These are phyloP conservation scores for Royoungia palumana DNA, from an alignment of 768 basidiomycete genomes.

Conservation along the genomic window DNA sequence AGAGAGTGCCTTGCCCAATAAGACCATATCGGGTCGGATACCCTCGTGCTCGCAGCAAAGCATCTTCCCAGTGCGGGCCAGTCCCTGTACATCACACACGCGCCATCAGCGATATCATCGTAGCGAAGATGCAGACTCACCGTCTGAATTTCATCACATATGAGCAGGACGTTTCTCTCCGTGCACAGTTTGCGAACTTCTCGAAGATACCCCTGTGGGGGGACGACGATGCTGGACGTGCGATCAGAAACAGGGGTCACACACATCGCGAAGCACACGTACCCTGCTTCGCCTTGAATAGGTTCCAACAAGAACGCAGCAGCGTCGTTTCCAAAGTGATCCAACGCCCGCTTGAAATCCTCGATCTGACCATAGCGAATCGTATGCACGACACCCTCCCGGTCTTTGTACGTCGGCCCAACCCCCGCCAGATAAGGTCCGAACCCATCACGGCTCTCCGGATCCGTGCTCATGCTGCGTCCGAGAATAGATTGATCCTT, in stretches of 20 bases:
- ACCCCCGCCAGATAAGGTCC: slow-evolving; percentile 88
- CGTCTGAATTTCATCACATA: slow-evolving; percentile 98
- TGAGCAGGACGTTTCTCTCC: slow-evolving; percentile 90
- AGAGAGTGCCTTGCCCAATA: slow-evolving; percentile 94
- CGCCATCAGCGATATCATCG: background rate
- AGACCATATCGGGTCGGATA: slow-evolving; percentile 86
- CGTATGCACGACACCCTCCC: slow-evolving; percentile 41
- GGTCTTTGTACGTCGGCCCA: slow-evolving; percentile 71
- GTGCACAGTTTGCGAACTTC: slow-evolving; percentile 81
- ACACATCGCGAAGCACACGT: slow-evolving; percentile 26
- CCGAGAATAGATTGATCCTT: slow-evolving; percentile 10
- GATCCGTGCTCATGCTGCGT: slow-evolving; percentile 88
- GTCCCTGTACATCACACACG: too few species aligned
- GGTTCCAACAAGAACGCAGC: slow-evolving; percentile 97
- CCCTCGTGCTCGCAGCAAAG: slow-evolving; percentile 85
- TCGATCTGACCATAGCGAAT: slow-evolving; percentile 84
- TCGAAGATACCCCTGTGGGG: slow-evolving; percentile 80
- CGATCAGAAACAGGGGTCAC: background rate
- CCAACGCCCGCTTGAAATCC: slow-evolving; percentile 80
- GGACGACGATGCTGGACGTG: slow-evolving; percentile 77
- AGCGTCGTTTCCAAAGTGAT: slow-evolving; percentile 73
- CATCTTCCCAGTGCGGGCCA: slow-evolving; percentile 93
- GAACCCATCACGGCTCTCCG: slow-evolving; percentile 81
- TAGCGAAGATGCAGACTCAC: slow-evolving; percentile 36
- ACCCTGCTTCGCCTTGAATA: slow-evolving; percentile 99